These are phyloP conservation scores for Vaccinium macrocarpon DNA, from an alignment of 148 eudicot genomes.

Conservation along the genomic window DNA sequence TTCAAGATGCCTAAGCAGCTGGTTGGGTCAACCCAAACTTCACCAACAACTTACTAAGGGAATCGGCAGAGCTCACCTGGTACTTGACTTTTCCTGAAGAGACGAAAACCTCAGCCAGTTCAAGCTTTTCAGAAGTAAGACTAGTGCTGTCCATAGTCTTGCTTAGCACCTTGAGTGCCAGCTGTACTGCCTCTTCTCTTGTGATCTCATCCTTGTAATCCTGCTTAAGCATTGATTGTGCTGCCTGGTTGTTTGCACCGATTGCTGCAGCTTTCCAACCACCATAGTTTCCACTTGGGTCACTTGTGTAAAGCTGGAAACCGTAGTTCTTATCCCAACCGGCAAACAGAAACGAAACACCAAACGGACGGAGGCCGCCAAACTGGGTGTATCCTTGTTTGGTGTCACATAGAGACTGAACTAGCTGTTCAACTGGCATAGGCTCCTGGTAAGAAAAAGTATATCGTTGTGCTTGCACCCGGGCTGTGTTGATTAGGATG, in stretches of 20 bases:
- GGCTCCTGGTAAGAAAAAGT: slow-evolving; percentile 75
- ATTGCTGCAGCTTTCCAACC: slow-evolving; percentile 97
- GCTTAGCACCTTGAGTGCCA: slow-evolving; percentile 87
- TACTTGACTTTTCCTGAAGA: slow-evolving; percentile 82
- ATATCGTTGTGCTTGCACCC: slow-evolving; percentile 86
- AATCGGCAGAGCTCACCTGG: slow-evolving; percentile 76
- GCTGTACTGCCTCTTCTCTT: slow-evolving; percentile 84
- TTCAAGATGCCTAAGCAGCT: slow-evolving; percentile 51
- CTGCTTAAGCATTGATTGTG: slow-evolving; percentile 97
- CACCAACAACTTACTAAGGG: slow-evolving; percentile 64
- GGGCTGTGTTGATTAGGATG: slow-evolving; percentile 84
- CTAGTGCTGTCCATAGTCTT: slow-evolving; percentile 98
- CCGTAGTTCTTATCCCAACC: slow-evolving; percentile 89
- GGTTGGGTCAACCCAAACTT: slow-evolving; percentile 80
- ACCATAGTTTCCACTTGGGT: slow-evolving; percentile 88
- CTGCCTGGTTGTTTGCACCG: slow-evolving; percentile 90
- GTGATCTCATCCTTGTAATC: slow-evolving; percentile 89
- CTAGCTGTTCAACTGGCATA: slow-evolving; percentile 92
- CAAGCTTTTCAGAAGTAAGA: slow-evolving; percentile 90
- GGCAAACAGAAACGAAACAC: slow-evolving; percentile 82
- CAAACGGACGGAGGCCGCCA: slow-evolving; percentile 96
- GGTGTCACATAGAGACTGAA: slow-evolving; percentile 79
- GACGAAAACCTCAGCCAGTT: slow-evolving; percentile 74
- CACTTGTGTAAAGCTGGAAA: slow-evolving; percentile 86
- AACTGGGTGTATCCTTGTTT: slow-evolving; percentile 94